Evolutionary conservation across 495 filamentous ascomycete genomes (phyloP), one percentile per base, ranked within the genome.

Genomic region (Collariella sp.): DNA sequence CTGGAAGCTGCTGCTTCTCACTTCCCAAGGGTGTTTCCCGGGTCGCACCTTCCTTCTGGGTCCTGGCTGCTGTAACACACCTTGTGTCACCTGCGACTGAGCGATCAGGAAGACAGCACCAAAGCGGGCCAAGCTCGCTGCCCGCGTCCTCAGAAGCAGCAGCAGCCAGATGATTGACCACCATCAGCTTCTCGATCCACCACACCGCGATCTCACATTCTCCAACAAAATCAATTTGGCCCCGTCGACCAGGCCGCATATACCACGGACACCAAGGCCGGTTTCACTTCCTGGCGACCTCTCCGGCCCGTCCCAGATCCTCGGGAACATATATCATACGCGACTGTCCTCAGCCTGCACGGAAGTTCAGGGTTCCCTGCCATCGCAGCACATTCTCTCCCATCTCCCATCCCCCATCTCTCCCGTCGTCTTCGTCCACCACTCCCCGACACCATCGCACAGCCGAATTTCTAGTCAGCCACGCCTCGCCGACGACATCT

Each of bases 311-410:
- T n/a, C 31, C 38, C 33, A 13, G 19, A 9, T 10, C 7, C 1
- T 11, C 38, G 11, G 40, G 40, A 31, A 34, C 39, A 54, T 46
- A 46, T 54, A 54, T 22, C 33, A 54, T 41, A 15, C 51, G 23
- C 43, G 7, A n/a, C 18, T 5, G 42, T 41, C 20, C 41, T 33
- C 41, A 13, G 4, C 38, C 51, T 33, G 39, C 10, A 20, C 26
- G 22, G 33, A 24, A 46, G 31, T 29, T 53, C 19, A 5, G 4
- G 24, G 39, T 35, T 18, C 20, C 47, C 36, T 24, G 48, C 31
- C 47, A n/a, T 41, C 47, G 34, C 46, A 50, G 26, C 46, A 4
- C 12, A 10, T 1, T 16, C 26, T 13, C 5, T 20, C 18, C 34
- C n/a, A 41, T 31, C 36, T 19, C 23, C 36, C 48, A 42, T 26